Percentiles rank a stretch among this genome's conserved stretches.
Evolutionary conservation across 2,329 filamentous ascomycete species (phyloP).

Genomic region (Nemania sp.): DNA sequence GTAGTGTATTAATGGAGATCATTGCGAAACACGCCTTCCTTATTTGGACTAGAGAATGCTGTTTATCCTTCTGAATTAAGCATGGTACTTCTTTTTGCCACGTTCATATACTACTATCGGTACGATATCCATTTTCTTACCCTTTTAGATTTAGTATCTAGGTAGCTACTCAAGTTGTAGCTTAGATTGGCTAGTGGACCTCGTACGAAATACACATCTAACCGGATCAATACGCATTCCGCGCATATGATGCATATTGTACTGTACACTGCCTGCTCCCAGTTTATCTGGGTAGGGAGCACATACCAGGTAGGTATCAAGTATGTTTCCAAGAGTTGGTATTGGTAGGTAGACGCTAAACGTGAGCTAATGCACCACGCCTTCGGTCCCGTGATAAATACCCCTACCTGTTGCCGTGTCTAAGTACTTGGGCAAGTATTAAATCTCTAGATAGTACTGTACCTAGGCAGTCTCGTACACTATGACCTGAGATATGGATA

Average conservation of each 20-base stretch:
- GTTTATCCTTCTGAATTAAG: constrained; percentile 25
- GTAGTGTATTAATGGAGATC: background rate
- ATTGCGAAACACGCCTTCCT: constrained; percentile 23
- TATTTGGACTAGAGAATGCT: constrained; percentile 18
- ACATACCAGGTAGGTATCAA: background rate
- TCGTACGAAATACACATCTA: too few species aligned
- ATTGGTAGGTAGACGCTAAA: background rate
- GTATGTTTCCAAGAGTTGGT: background rate
- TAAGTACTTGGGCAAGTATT: too few species aligned
- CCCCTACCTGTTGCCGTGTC: too few species aligned
- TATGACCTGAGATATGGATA: too few species aligned
- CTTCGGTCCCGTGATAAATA: constrained; percentile 20
- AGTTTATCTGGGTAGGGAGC: background rate
- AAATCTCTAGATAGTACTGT: too few species aligned
- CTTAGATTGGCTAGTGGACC: too few species aligned
- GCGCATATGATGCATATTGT: too few species aligned
- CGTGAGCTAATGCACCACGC: background rate
- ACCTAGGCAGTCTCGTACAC: too few species aligned
- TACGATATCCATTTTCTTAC: background rate
- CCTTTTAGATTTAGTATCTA: background rate
- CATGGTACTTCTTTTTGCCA: constrained; percentile 15
- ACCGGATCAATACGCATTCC: too few species aligned
- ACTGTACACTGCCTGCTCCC: too few species aligned
- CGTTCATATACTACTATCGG: background rate
- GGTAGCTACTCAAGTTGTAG: too few species aligned